Base-by-base conservation (phyloP, 176 grass and related monocot species). In the Oropetium thomaeum region DNA sequence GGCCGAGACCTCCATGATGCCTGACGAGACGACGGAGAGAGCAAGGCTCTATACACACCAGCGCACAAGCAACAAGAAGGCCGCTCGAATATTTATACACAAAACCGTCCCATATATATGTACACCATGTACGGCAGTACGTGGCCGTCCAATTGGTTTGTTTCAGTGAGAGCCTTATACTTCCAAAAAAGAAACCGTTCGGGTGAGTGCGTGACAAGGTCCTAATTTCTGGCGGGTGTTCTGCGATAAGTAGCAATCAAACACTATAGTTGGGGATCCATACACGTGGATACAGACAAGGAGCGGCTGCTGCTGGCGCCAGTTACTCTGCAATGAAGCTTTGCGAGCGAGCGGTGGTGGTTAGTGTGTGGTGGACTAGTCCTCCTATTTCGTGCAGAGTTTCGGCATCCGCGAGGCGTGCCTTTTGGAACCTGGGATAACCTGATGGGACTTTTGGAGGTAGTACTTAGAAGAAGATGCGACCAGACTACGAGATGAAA, bases 351-450 rank as follows among this genome's bases (percentile, higher is more conserved):
- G n/a, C n/a, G n/a, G n/a, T n/a, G 8, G 30, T 8, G 4, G 57
- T 33, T 49, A 8, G 58, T 71, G 74, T 72, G 74, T 41, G 59
- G 74, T 41, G 59, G 67, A 14, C 59, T 83, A 67, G 67, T 32
- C 37, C 19, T 17, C 40, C n/a, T n/a, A n/a, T n/a, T n/a, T n/a
- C n/a, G n/a, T 58, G 16, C 22, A 29, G 71, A 48, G 84, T 48
- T 48, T 71, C 33, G 69, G 22, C 28, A 22, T 64, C 29, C 71
- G 35, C 30, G n/a, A 29, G 78, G n/a, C 20, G 20, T 34, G 71
- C 16, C 39, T 68, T 80, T 80, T 12, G 13, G 64, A 33, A 33
- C 6, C 10, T 20, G 9, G 6, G 62, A 43, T 19, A 69, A 11
- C 39, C 14, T 52, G 76, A 28, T 1, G 17, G 7, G 44, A 23